These are phyloP conservation scores for Triticum dicoccoides DNA, from an alignment of 176 grass and related monocot genomes.

Conservation along the genomic window DNA sequence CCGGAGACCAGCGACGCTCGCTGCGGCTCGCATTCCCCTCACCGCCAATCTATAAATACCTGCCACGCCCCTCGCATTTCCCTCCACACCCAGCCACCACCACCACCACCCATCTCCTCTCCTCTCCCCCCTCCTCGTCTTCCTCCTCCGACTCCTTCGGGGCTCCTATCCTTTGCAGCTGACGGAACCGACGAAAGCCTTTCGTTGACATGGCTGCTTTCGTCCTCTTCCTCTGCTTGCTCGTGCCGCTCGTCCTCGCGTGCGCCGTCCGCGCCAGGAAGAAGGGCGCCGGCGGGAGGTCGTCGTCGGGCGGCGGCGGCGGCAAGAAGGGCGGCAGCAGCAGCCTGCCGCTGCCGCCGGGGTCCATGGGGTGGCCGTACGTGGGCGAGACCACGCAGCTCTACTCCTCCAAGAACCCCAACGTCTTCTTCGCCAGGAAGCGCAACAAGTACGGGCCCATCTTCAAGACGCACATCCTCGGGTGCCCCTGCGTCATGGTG, in stretches of 20 bases:
- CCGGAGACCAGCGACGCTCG: neutral
- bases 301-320: neutral
- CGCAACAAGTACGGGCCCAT: conserved; percentile 70
- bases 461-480: conserved; percentile 97
- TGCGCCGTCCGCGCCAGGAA: conserved; percentile 11
- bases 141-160: neutral
- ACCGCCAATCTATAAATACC: conserved; percentile 57
- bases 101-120: neutral
- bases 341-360: conserved; percentile 63
- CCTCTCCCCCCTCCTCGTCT: neutral
- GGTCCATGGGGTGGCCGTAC: conserved; percentile 94
- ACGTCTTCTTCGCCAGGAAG: conserved; percentile 79
- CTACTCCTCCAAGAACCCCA: conserved; percentile 78
- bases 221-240: conserved; percentile 38
- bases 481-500: conserved; percentile 96
- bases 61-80: conserved; percentile 28
- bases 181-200: neutral
- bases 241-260: conserved; percentile 26
- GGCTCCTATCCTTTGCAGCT: neutral
- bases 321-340: neutral
- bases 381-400: conserved; percentile 93
- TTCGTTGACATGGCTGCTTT: conserved; percentile 27
- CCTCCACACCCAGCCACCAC: conserved; percentile 28
- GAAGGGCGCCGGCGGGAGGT: neutral
- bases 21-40: too few species aligned